Percentiles rank a stretch among this genome's conserved stretches.
phyloP scores from a whole-genome alignment of 768 basidiomycete genomes.

The Podaxis pistillaris region DNA sequence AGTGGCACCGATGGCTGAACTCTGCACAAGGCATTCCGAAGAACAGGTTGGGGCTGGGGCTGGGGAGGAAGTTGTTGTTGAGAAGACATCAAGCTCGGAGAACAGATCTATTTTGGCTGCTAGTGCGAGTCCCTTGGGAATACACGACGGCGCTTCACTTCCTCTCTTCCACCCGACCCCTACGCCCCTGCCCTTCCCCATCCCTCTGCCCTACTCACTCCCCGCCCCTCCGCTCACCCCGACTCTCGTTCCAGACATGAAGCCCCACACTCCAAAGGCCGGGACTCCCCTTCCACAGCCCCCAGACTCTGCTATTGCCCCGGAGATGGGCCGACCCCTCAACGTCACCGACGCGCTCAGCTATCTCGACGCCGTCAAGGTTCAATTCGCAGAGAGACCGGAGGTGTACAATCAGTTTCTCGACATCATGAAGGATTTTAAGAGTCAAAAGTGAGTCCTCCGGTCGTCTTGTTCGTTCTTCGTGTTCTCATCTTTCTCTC shows the following conservation, averaged over 20 bases:
- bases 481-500: slow-evolving; percentile 15
- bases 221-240: not conserved
- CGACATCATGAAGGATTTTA: slow-evolving; percentile 99
- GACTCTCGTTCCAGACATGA: slow-evolving; percentile 20
- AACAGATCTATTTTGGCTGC: slow-evolving; percentile 33
- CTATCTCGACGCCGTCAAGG: slow-evolving; percentile 93
- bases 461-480: slow-evolving; percentile 17
- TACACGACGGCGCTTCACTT: slow-evolving; percentile 20
- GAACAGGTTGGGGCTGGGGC: slow-evolving; percentile 11
- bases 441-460: slow-evolving; percentile 78
- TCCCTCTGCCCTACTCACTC: slow-evolving; percentile 23
- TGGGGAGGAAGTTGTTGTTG: slow-evolving; percentile 21
- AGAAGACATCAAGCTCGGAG: slow-evolving; percentile 25
- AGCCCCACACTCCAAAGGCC: slow-evolving; percentile 31
- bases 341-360: slow-evolving; percentile 93
- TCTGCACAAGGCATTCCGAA: not conserved
- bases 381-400: slow-evolving; percentile 84
- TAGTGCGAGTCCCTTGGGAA: slow-evolving; percentile 23
- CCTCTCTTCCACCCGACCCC: slow-evolving; percentile 19
- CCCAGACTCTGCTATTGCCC: slow-evolving; percentile 19
- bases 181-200: slow-evolving; percentile 21
- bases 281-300: slow-evolving; percentile 40
- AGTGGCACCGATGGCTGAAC: not conserved
- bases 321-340: slow-evolving; percentile 59
- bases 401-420: slow-evolving; percentile 94